phyloP scores from a whole-genome alignment of 306 rosid genomes.

The Pterocarpus santalinus region DNA sequence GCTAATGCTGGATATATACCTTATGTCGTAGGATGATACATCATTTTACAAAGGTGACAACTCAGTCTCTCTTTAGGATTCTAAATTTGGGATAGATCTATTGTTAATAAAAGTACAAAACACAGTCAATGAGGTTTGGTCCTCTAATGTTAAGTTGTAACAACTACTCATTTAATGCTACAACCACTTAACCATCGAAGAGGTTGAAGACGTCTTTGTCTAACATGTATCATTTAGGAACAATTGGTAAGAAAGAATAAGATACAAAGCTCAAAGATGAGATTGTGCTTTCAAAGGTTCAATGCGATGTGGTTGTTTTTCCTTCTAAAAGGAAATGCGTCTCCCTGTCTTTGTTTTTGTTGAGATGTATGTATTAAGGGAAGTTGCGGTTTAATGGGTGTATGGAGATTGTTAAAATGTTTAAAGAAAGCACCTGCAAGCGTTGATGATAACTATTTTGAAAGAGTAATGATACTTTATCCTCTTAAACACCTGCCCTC shows the following conservation, averaged over 20 bases:
- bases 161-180: slow-evolving; percentile 29
- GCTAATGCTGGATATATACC: neutral
- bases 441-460: neutral
- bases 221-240: slow-evolving; percentile 12
- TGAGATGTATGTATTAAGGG: slow-evolving; percentile 26
- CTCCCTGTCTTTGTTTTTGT: slow-evolving; percentile 24
- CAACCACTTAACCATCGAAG: slow-evolving; percentile 17
- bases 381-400: neutral
- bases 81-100: slow-evolving; percentile 5
- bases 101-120: slow-evolving; percentile 7
- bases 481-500: too few relatives aligned
- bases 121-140: slow-evolving; percentile 1
- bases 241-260: neutral
- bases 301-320: slow-evolving; percentile 3
- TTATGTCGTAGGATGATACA: slow-evolving; percentile 11
- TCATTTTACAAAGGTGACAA: neutral
- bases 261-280: slow-evolving; percentile 1
- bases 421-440: neutral
- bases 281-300: slow-evolving; percentile 31
- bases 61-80: slow-evolving; percentile 19
- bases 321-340: neutral
- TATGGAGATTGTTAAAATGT: neutral
- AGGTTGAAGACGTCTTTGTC: slow-evolving; percentile 24
- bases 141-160: slow-evolving; percentile 10
- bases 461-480: neutral